These are phyloP conservation scores for Apophysomyces trapeziformis DNA, from an alignment of 371 early-diverging fungal species.

Conservation along the genomic window DNA sequence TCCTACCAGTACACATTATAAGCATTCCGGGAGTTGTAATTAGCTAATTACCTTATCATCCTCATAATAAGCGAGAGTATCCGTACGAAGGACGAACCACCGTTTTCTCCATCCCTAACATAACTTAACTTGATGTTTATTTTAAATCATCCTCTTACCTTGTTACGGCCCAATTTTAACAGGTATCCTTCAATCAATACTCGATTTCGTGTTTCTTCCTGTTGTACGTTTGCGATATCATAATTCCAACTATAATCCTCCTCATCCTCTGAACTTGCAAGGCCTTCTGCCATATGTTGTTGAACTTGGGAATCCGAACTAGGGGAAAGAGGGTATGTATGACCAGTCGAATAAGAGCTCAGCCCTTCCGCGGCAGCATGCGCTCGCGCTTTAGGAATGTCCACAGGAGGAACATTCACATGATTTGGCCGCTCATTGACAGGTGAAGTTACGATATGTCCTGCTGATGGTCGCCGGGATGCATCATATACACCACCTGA, in stretches of 20 bases:
- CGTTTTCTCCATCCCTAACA: constrained; percentile 79
- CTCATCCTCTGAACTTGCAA: constrained; percentile 56
- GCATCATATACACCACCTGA: constrained; percentile 18
- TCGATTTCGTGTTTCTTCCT: constrained; percentile 48
- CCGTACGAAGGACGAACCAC: constrained; percentile 84
- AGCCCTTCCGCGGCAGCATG: constrained; percentile 21
- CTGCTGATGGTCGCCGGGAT: constrained; percentile 28
- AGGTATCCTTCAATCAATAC: constrained; percentile 77
- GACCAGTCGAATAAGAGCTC: constrained; percentile 35
- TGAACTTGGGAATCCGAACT: constrained; percentile 37
- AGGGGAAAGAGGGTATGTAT: constrained; percentile 50
- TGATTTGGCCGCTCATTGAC: constrained; percentile 10
- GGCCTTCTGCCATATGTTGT: constrained; percentile 36
- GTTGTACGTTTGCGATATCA: constrained; percentile 35
- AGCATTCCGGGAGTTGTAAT: neutral
- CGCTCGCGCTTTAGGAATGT: constrained; percentile 26
- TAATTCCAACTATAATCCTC: constrained; percentile 40
- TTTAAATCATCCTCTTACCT: constrained; percentile 39
- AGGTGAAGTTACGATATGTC: neutral
- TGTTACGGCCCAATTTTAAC: constrained; percentile 69
- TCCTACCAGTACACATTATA: constrained; percentile 49
- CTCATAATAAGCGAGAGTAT: constrained; percentile 80
- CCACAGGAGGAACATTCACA: constrained; percentile 24
- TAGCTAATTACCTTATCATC: constrained; percentile 64
- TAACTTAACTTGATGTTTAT: constrained; percentile 8